Base-by-base conservation (phyloP, 169 alveolate species). In the Miamiensis avidus region DNA sequence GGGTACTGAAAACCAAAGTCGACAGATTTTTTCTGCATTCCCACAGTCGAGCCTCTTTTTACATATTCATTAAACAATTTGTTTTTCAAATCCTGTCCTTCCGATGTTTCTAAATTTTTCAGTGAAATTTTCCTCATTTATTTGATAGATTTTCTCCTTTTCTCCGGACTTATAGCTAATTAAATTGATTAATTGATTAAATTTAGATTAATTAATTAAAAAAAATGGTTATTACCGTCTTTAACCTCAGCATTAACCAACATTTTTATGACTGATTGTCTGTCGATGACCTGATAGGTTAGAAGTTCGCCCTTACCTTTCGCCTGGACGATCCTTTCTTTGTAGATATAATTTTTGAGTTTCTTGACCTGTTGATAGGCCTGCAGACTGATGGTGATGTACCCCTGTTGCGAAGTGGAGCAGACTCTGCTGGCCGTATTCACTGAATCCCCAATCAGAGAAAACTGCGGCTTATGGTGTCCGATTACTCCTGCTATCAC, bases 401-500 rank as follows among this genome's bases (percentile, higher is more conserved):
- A 31, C 28, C 93, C 91, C 83, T 32, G 84, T 31, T 88, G 69
- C 20, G 94, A 88, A 33, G 91, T 92, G 4, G 96, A 89, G 76
- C 97, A 90, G 91, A 96, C 94, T 82, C 98, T 91, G 73, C 96
- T 89, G 25, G 98, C 92, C 0, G 97, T 95, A 85, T 95, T 95
- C 0, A 95, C 97, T 31, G 97, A 92, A 87, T 94, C 98, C 1
- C 98, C 98, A 34, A 96, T 93, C 32, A 96, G 83, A 26, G 97
- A 91, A 84, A 96, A 96, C 84, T 96, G 89, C 0, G 98, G 98
- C 69, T 96, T 96, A 83, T 93, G 97, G 32, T 93, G 91, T 0
- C 98, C 98, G 0, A 96, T 95, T 30, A 96, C 97, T 16, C 97
- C 98, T 16, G 97, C 96, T 29, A 94, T 94, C 0, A 96, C 98